Evolutionary conservation across 345 rosid genomes (phyloP), one percentile per base, ranked within the genome.

Genomic region (Brassica nigra): DNA sequence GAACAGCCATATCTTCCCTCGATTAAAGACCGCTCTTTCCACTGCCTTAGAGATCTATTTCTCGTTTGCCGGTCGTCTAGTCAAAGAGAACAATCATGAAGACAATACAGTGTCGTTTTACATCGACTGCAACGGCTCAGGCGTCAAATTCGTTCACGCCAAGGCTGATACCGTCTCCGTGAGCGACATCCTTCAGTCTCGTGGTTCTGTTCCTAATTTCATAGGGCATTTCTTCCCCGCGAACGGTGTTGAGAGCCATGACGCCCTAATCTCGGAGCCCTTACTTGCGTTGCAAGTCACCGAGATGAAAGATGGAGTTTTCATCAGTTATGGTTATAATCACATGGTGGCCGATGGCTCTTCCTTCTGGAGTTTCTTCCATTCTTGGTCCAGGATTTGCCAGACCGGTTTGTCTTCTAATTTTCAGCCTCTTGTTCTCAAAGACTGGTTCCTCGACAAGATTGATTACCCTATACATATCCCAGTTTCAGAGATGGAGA

Each of bases 221-320:
- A 30, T 84, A 3, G 0, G 0, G 15, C 75, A 81, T 0, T 83
- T 88, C 27, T 89, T 84, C 58, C 83, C 87, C 0, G 8, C 85
- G 0, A 86, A 85, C 64, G 82, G 80, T 5, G 0, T 83, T 3
- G 23, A 1, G 11, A 80, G 76, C 77, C 2, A 3, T 6, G 74
- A 83, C 0, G 89, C 82, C 0, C 12, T 69, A 2, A 28, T 49
- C 34, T 75, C 72, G 4, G 82, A 80, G 3, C 85, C 88, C 2
- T 83, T 85, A 74, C 80, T 83, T 12, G 93, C 78, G 0, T 63
- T 88, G 9, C 91, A 88, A 44, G 65, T 82, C 1, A 83, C 91
- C 0, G 84, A 88, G 80, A 75, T 87, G 16, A 76, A 15, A 0
- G 86, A 88, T 68, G 87, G 88, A 4, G 28, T 84, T n/a, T 89